phyloP scores from a whole-genome alignment of 164 flowering plant genomes.

The Liquidambar formosana region DNA sequence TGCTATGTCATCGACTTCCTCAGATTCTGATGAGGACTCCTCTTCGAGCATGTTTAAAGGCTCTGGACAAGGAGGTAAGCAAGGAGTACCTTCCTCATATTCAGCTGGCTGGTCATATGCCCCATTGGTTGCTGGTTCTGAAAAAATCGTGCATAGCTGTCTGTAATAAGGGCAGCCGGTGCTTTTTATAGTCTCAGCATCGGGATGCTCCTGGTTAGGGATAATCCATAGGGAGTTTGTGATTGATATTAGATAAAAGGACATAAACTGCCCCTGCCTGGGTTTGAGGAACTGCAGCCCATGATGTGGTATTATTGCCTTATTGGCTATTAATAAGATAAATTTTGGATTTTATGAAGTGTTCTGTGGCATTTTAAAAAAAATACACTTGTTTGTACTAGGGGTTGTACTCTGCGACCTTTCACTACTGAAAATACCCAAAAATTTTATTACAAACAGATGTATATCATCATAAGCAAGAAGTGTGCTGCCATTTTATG shows the following conservation, averaged over 20 bases:
- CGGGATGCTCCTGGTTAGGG: slow-evolving; percentile 46
- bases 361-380: too few relatives aligned
- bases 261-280: neutral
- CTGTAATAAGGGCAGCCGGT: slow-evolving; percentile 49
- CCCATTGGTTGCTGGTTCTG: slow-evolving; percentile 33
- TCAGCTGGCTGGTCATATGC: slow-evolving; percentile 20
- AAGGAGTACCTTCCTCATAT: slow-evolving; percentile 13
- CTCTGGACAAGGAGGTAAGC: slow-evolving; percentile 14
- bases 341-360: neutral
- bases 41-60: slow-evolving; percentile 16
- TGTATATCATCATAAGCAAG: neutral
- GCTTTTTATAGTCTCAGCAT: slow-evolving; percentile 43
- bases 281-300: neutral
- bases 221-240: neutral
- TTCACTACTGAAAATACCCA: too few relatives aligned
- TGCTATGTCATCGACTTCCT: slow-evolving; percentile 30
- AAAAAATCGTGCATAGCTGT: slow-evolving; percentile 44
- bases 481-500: too few relatives aligned
- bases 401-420: too few relatives aligned
- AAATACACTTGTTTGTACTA: too few relatives aligned
- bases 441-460: neutral
- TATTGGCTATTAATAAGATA: too few relatives aligned
- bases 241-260: neutral
- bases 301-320: neutral
- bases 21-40: slow-evolving; percentile 36